These are phyloP conservation scores for Dendryphion nanum DNA, from an alignment of 2,329 filamentous ascomycete genomes.

Conservation along the genomic window DNA sequence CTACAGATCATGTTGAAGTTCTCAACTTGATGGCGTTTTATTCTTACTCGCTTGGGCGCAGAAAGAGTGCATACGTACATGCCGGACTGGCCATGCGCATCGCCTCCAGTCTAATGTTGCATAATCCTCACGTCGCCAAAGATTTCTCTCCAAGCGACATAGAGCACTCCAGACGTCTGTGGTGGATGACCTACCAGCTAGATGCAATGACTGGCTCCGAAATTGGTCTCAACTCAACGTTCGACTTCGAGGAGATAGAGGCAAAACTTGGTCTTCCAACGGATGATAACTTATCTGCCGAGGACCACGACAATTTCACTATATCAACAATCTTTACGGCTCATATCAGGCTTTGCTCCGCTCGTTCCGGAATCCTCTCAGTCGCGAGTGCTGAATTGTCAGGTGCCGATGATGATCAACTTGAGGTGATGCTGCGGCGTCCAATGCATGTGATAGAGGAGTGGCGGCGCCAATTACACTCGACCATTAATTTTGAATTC, in stretches of 20 bases:
- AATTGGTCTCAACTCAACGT: neutral
- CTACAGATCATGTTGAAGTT: slow-evolving; percentile 2
- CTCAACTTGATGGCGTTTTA: slow-evolving; percentile 4
- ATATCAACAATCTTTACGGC: neutral
- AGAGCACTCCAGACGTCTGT: slow-evolving; percentile 4
- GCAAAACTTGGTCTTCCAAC: neutral
- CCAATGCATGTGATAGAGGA: neutral
- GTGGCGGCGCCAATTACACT: neutral
- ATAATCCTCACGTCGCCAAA: neutral
- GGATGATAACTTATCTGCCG: neutral
- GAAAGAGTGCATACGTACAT: slow-evolving; percentile 1
- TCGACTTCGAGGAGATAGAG: neutral
- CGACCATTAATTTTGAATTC: neutral
- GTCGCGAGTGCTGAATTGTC: neutral
- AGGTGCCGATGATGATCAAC: neutral
- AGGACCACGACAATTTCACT: neutral
- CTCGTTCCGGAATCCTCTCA: neutral
- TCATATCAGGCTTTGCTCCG: neutral
- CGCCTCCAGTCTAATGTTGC: slow-evolving; percentile 3
- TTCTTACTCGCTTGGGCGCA: neutral
- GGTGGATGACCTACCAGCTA: slow-evolving; percentile 4
- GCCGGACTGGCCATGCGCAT: neutral
- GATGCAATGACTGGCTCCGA: slow-evolving; percentile 3
- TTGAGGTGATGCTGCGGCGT: neutral
- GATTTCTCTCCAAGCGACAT: neutral